phyloP scores from a whole-genome alignment of 345 rosid species.

The Arabis hirsuta region DNA sequence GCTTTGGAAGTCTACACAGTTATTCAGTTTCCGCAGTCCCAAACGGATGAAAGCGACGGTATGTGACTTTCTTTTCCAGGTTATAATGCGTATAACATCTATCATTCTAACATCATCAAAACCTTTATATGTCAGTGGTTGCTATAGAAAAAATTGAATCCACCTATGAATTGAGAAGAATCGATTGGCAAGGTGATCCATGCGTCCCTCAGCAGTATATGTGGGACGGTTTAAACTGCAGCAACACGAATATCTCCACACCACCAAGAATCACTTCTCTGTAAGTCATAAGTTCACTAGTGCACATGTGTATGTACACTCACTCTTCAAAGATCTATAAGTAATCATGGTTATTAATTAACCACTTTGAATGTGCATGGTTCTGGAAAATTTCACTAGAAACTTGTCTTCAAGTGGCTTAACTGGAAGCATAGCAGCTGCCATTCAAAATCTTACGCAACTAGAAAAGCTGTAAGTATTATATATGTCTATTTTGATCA shows the following conservation, averaged over 20 bases:
- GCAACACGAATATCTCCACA: neutral
- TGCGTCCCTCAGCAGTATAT: conserved; percentile 16
- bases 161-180: conserved; percentile 31
- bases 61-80: neutral
- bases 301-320: neutral
- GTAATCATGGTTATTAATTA: neutral
- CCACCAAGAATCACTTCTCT: conserved; percentile 38
- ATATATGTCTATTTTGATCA: neutral
- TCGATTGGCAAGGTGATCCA: conserved; percentile 43
- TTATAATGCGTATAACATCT: neutral
- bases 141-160: neutral
- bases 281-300: conserved; percentile 28
- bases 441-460: conserved; percentile 41
- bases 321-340: neutral
- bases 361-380: neutral
- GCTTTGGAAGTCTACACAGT: conserved; percentile 29
- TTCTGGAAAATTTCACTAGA: conserved; percentile 14
- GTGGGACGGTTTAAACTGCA: conserved; percentile 39
- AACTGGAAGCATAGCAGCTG: conserved; percentile 41
- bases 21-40: conserved; percentile 32
- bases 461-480: conserved; percentile 49
- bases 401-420: conserved; percentile 53
- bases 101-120: neutral
- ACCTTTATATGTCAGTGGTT: neutral
- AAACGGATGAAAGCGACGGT: conserved; percentile 37